Evolutionary conservation across 140 eudicot species (phyloP).

Genomic region (Cichorium intybus): DNA sequence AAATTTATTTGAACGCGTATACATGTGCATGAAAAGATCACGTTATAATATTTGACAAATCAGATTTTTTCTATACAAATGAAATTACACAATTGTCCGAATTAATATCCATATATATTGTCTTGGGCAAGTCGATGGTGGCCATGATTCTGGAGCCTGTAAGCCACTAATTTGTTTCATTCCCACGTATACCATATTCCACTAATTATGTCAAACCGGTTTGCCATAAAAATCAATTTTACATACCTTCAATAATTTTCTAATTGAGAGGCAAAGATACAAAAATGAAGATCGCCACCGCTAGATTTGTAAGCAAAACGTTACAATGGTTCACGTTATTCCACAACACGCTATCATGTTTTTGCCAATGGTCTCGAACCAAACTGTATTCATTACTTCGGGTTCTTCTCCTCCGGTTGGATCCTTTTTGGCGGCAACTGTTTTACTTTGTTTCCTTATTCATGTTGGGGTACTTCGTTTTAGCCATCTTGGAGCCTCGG

Average conservation of each 20-base stretch:
- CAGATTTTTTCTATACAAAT: too few species aligned
- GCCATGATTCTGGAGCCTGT: not conserved
- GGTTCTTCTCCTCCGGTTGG: not conserved
- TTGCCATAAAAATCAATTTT: not conserved
- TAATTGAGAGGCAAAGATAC: not conserved
- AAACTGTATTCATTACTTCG: not conserved
- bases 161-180: not conserved
- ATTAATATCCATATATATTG: too few species aligned
- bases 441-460: constrained; percentile 23
- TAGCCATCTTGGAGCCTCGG: constrained; percentile 19
- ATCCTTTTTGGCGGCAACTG: constrained; percentile 21
- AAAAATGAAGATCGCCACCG: not conserved
- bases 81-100: too few species aligned
- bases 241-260: not conserved
- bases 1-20: too few species aligned
- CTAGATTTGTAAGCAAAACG: not conserved
- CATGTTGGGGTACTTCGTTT: constrained; percentile 20
- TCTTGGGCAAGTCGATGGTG: not conserved
- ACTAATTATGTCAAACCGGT: not conserved
- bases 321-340: not conserved
- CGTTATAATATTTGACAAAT: too few species aligned
- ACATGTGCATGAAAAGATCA: too few species aligned
- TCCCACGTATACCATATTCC: not conserved
- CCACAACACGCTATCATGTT: not conserved
- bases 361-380: not conserved